Percentiles rank a stretch among this genome's conserved stretches.
phyloP scores from a whole-genome alignment of 176 grass and related monocot species.

The Urochloa ruziziensis region DNA sequence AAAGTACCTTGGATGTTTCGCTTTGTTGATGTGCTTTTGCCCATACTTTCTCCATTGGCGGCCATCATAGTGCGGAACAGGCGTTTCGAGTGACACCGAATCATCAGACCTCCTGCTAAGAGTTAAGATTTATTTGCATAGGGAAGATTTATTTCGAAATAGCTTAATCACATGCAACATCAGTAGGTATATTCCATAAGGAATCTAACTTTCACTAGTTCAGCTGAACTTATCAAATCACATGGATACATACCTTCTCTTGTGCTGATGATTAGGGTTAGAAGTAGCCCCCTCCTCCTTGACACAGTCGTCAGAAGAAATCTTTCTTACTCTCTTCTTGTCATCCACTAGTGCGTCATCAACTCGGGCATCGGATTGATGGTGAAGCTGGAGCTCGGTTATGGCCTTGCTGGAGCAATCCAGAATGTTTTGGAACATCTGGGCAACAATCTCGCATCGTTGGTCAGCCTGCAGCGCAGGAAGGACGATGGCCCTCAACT shows the following conservation, averaged over 20 bases:
- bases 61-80: conserved; percentile 41
- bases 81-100: conserved; percentile 19
- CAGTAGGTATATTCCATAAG: not conserved
- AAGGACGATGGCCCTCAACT: conserved; percentile 41
- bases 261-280: conserved; percentile 31
- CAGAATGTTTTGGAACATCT: conserved; percentile 36
- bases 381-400: conserved; percentile 18
- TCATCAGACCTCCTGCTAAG: conserved; percentile 38
- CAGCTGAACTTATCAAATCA: not conserved
- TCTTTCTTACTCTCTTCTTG: conserved; percentile 25
- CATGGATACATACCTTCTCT: conserved; percentile 20
- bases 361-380: not conserved
- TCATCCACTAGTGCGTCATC: not conserved
- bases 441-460: not conserved
- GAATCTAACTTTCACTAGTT: not conserved
- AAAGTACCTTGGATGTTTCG: conserved; percentile 37
- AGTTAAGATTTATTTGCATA: not conserved
- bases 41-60: conserved; percentile 61
- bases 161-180: not conserved
- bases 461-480: conserved; percentile 32
- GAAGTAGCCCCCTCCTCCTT: not conserved
- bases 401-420: conserved; percentile 42
- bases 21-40: conserved; percentile 44
- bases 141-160: not conserved
- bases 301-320: not conserved